Evolutionary conservation across 495 filamentous ascomycete genomes (phyloP), one percentile per base, ranked within the genome.

Genomic region (Tuber magnatum): DNA sequence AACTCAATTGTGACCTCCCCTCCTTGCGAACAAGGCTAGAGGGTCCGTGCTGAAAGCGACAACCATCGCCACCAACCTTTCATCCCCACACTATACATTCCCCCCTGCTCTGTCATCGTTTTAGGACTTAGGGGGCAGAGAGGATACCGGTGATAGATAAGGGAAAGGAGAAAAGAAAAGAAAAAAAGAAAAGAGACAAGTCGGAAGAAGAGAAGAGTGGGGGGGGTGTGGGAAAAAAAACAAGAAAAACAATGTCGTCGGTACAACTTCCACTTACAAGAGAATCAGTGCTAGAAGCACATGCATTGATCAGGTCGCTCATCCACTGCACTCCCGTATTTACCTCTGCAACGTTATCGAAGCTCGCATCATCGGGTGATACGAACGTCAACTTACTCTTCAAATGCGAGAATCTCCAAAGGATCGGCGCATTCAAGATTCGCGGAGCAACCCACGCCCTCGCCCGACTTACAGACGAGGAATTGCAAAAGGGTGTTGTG

Each of bases 341-440:
- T 40, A 97, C 94, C 71, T 91, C 88, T 81, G 82, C 84, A 12
- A 93, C 92, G 3, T 88, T 99, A 73, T 88, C 91, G 81, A 80
- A 76, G 3, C 84, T 97, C 77, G 93, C 93, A 38, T 75, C 85
- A 3, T 85, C 86, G 86, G 68, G 77, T 80, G 2, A 89, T 90
- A 18, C 93, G 0, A 88, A 84, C 41, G 86, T 97, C 48, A 87
- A 88, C 10, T 87, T 99, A 76, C 94, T 91, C 84, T 97, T 99
- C 88, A 99, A 99, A 85, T 97, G 93, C 85, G 94, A 99, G 86
- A 97, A 97, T 85, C 87, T 90, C 48, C 94, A 97, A 85, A 90
- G 89, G 69, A 90, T 95, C 72, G 95, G 94, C 73, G 94, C 94
- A 24, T 99, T 99, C 86, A 99, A 99, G 85, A 90, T 89, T 32